These are phyloP conservation scores for Vitis labrusca DNA, from an alignment of 164 flowering plant genomes.

Conservation along the genomic window DNA sequence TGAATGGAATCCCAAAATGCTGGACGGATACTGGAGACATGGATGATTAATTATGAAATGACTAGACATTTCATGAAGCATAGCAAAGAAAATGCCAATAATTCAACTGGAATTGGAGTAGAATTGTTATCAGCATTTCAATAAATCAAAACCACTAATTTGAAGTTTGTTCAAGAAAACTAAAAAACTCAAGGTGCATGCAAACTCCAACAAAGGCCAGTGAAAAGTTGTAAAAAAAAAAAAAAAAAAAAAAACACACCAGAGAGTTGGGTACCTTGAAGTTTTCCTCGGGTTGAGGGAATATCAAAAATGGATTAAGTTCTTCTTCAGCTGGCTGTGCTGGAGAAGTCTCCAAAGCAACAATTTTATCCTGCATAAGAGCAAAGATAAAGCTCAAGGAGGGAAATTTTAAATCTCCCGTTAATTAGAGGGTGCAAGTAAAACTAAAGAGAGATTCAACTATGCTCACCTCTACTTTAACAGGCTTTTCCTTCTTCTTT, in stretches of 20 bases:
- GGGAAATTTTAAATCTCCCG: not conserved
- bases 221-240: not conserved
- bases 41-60: too few relatives aligned
- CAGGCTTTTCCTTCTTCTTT: conserved; percentile 91
- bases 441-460: not conserved
- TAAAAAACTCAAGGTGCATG: too few relatives aligned
- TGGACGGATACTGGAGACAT: too few relatives aligned
- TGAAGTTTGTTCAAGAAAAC: too few relatives aligned
- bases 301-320: conserved; percentile 73
- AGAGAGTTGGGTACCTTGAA: conserved; percentile 47
- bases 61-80: too few relatives aligned
- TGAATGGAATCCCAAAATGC: too few relatives aligned
- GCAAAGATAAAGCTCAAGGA: not conserved
- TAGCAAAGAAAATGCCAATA: too few relatives aligned
- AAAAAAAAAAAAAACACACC: too few relatives aligned
- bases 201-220: not conserved
- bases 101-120: too few relatives aligned
- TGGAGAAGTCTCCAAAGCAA: conserved; percentile 34
- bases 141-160: too few relatives aligned
- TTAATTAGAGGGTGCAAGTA: not conserved
- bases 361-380: conserved; percentile 43
- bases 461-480: conserved; percentile 60
- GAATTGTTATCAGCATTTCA: too few relatives aligned
- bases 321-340: conserved; percentile 74
- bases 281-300: conserved; percentile 85